Evolutionary conservation across 345 rosid species (phyloP), one percentile per base, ranked within the genome.

Genomic region (Adansonia digitata): DNA sequence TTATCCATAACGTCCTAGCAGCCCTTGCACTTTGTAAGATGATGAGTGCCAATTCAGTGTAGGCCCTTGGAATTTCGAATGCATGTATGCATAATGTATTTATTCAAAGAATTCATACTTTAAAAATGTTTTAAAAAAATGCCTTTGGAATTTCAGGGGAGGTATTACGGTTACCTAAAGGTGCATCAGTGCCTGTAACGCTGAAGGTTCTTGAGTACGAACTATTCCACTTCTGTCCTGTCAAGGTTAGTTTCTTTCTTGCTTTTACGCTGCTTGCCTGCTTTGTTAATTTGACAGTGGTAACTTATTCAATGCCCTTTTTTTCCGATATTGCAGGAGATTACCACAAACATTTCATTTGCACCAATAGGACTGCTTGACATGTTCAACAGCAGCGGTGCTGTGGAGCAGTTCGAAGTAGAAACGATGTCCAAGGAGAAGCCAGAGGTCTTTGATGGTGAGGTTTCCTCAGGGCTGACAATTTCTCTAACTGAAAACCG

Each of bases 361-460:
- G 98, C 97, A 60, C 91, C 98, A 0, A 89, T 95, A 4, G 98
- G 99, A 61, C 86, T 95, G 64, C 83, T 95, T 0, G 85, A 91
- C 84, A 91, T 95, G 99, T 95, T 95, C 79, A 95, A 95, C 77
- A 5, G 87, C 20, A 86, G 97, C 12, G 97, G 92, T 17, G 99
- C 97, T 0, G 83, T 91, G 37, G 93, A 91, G 49, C 75, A 86
- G 48, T 74, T 86, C 27, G 89, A 89, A 17, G 76, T 89, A 82
- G 82, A 74, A 27, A 24, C 26, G 82, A 78, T 78, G 49, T 68
- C 86, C 0, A 84, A 85, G 14, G 46, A 79, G 71, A 81, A 87
- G 57, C 69, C 83, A 0, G 88, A 79, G 75, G 76, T 69, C 61
- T 86, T 83, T 0, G 90, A 89, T 26, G 93, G 96, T 4, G 92